A percentile compares a stretch with the other conserved stretches of the same genome.
These are phyloP conservation scores for Exophiala lecanii-corni DNA, from an alignment of 2,329 filamentous ascomycete species.

Conservation along the genomic window DNA sequence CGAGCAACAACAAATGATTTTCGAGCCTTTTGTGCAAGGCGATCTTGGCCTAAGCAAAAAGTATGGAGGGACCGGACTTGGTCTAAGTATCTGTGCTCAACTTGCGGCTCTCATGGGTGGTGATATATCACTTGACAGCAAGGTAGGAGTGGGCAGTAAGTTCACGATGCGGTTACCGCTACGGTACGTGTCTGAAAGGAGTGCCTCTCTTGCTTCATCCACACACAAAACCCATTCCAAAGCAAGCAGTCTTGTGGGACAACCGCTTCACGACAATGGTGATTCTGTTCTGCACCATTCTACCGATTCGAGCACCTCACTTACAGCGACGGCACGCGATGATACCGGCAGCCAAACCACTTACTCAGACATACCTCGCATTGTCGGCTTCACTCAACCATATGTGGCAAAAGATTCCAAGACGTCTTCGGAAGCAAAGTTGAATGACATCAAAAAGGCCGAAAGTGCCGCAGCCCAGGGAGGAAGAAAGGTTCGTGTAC, in stretches of 20 bases:
- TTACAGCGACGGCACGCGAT: slow-evolving; percentile 8
- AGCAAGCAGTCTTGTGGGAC: slow-evolving; percentile 23
- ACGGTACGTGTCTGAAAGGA: slow-evolving; percentile 66
- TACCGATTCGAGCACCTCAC: slow-evolving; percentile 14
- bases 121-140: slow-evolving; percentile 65
- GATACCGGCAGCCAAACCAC: slow-evolving; percentile 6
- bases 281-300: slow-evolving; percentile 8
- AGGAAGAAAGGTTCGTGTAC: slow-evolving; percentile 64
- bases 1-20: slow-evolving; percentile 73
- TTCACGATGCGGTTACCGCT: slow-evolving; percentile 82
- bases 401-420: slow-evolving; percentile 33
- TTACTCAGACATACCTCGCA: slow-evolving; percentile 24
- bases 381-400: slow-evolving; percentile 28
- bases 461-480: slow-evolving; percentile 55
- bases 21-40: slow-evolving; percentile 93
- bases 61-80: slow-evolving; percentile 81
- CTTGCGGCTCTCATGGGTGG: slow-evolving; percentile 80
- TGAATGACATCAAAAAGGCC: slow-evolving; percentile 61
- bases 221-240: slow-evolving; percentile 20
- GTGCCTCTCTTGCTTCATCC: slow-evolving; percentile 35
- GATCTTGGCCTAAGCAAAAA: slow-evolving; percentile 85
- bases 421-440: slow-evolving; percentile 54
- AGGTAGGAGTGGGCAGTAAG: slow-evolving; percentile 67
- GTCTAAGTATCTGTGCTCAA: slow-evolving; percentile 84
- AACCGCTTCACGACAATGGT: slow-evolving; percentile 15